Base-by-base conservation (phyloP, 805 yeast genomes). In the Vanderwaltozyma verrucispora region DNA sequence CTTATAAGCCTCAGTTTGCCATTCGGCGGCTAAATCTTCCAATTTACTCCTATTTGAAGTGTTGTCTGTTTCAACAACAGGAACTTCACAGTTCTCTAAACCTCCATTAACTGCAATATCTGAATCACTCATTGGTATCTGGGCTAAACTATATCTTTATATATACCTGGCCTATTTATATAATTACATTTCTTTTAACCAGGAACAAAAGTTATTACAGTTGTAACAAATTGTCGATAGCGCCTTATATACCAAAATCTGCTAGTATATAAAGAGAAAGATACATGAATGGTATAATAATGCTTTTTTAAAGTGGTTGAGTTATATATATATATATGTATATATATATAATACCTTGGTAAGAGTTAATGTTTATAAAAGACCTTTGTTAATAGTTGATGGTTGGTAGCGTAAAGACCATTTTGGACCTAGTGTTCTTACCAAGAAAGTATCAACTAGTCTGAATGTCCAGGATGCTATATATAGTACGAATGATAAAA, bases 401-500 rank as follows among this genome's bases (percentile, higher is more conserved):
- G 54, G 45, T 35, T 55, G 61, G 34, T 55, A 58, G 39, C 56
- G 58, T 33, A 58, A 42, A 2, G 63, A 58, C 63, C 63, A 72
- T 52, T 67, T 76, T 46, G 74, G 74, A 13, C 94, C 94, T 49
- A 75, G 69, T 0, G 68, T 30, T 2, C 68, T n/a, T 6, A 65
- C 50, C 26, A 80, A 51, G n/a, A 71, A 29, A 47, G 68, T 69
- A 47, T 83, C 94, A 18, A 69, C 52, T 4, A 71, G 54, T 47
- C 71, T 69, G 57, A 74, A 82, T 3, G 69, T 29, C 77, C 87
- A 85, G 14, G 79, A 72, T 0, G 80, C 80, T 29, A 76, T 62
- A 18, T 86, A 76, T 39, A 83, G 65, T 12, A 86, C 60, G 11
- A 96, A 96, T 12, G 96, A 95, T 16, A 79, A 54, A 12, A 89